Percentiles rank a stretch among this genome's conserved stretches.
These are phyloP conservation scores for Alternaria sp. DNA, from an alignment of 2,329 filamentous ascomycete species.

Conservation along the genomic window DNA sequence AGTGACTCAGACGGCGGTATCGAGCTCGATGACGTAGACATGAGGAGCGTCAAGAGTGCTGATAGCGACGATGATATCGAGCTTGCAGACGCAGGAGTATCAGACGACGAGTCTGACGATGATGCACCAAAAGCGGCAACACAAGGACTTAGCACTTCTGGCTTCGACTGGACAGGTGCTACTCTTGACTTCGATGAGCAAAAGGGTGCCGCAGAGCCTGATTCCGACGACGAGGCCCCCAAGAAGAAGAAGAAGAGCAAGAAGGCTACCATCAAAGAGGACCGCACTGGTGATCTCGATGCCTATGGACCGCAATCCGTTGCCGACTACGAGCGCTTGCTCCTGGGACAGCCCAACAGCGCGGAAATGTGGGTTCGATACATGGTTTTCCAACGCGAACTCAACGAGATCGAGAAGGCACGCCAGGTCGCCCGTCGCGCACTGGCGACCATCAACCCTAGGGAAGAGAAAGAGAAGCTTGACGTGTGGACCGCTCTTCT, in stretches of 20 bases:
- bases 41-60: conserved; percentile 52
- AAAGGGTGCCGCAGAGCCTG: conserved; percentile 59
- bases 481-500: conserved; percentile 95
- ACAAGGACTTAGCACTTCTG: conserved; percentile 70
- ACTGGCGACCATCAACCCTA: conserved; percentile 86
- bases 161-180: conserved; percentile 87
- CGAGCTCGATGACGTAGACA: conserved; percentile 51
- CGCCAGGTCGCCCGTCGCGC: conserved; percentile 90
- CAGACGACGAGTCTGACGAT: conserved; percentile 37
- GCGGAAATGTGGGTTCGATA: conserved; percentile 94
- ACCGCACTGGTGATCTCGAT: conserved; percentile 91
- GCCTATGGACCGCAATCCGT: conserved; percentile 85
- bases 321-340: conserved; percentile 90
- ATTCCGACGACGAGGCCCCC: conserved; percentile 56
- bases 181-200: conserved; percentile 60
- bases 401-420: conserved; percentile 86
- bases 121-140: conserved; percentile 14
- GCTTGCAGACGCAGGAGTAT: conserved; percentile 43
- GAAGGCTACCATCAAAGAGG: conserved; percentile 79
- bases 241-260: conserved; percentile 74
- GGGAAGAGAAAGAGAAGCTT: conserved; percentile 89
- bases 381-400: conserved; percentile 97
- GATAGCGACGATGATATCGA: conserved; percentile 45
- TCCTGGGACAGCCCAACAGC: conserved; percentile 92
- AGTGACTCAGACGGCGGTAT: conserved; percentile 53